Percentiles rank a stretch among this genome's conserved stretches.
These are phyloP conservation scores for Incumbomyces lentus DNA, from an alignment of 2,329 filamentous ascomycete genomes.

Conservation along the genomic window DNA sequence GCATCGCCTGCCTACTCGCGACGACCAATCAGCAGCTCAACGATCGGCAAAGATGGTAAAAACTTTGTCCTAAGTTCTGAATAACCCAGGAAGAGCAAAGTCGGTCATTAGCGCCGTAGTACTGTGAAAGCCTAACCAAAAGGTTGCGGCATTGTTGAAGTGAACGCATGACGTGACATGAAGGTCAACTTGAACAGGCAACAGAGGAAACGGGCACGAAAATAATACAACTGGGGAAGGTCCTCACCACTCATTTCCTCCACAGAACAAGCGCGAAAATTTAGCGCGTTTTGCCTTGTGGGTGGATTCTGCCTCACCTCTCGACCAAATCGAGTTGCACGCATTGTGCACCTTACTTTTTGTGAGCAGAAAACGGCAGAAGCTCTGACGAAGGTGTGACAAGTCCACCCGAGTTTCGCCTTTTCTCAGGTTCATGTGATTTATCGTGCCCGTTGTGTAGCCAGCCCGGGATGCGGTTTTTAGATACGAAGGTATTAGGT, in stretches of 20 bases:
- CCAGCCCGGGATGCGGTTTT: no score
- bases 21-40: neutral
- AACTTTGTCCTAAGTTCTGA: neutral
- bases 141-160: neutral
- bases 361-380: no score
- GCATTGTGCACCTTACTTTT: neutral
- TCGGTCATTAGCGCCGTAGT: neutral
- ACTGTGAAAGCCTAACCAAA: neutral
- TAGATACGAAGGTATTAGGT: neutral
- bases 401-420: no score
- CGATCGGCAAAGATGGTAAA: neutral
- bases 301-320: no score
- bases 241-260: no score
- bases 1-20: no score
- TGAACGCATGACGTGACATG: neutral
- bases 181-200: slow-evolving; percentile 1
- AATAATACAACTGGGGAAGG: neutral
- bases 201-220: neutral
- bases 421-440: no score
- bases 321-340: neutral
- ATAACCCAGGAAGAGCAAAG: neutral
- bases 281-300: neutral
- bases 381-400: no score
- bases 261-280: neutral
- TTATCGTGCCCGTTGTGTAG: no score